Conservation (phyloP, 257 asterid species). For the Rhazya stricta region DNA sequence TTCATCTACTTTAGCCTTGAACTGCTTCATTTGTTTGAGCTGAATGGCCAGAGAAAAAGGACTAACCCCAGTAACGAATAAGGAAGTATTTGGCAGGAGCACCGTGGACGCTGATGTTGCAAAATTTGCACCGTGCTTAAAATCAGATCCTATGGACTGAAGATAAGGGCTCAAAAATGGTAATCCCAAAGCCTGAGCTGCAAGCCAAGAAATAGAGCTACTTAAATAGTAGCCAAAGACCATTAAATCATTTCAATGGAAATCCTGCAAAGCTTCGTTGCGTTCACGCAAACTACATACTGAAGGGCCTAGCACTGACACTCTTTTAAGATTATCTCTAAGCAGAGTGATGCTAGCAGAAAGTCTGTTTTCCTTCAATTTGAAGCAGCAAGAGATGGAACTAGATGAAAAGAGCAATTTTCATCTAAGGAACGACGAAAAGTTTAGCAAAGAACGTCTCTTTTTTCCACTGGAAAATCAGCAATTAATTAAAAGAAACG, state of each 20-base stretch:
- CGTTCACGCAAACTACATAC: too few relatives aligned
- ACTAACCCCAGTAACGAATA: slow-evolving; percentile 52
- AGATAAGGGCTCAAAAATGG: slow-evolving; percentile 68
- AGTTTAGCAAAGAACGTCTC: neutral
- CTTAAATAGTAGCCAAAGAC: neutral
- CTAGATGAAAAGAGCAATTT: too few relatives aligned
- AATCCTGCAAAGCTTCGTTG: neutral
- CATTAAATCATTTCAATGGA: neutral
- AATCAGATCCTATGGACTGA: slow-evolving; percentile 62
- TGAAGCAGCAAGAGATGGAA: neutral
- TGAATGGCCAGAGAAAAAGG: slow-evolving; percentile 67
- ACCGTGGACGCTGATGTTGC: slow-evolving; percentile 68
- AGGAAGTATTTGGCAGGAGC: slow-evolving; percentile 49
- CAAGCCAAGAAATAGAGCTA: slow-evolving; percentile 9
- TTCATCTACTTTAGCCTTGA: slow-evolving; percentile 48
- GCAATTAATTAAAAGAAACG: neutral
- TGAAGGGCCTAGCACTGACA: too few relatives aligned
- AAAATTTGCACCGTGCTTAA: slow-evolving; percentile 56
- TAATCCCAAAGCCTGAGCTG: slow-evolving; percentile 64
- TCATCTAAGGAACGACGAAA: too few relatives aligned
- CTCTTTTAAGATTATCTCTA: too few relatives aligned
- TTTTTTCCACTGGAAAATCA: neutral
- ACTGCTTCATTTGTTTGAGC: slow-evolving; percentile 52
- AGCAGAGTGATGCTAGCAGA: neutral
- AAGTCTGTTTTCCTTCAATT: neutral